Percentiles rank a stretch among this genome's conserved stretches.
Conservation (phyloP, 1,139 yeast genomes). For the Yamadazyma atmosphaerica region DNA sequence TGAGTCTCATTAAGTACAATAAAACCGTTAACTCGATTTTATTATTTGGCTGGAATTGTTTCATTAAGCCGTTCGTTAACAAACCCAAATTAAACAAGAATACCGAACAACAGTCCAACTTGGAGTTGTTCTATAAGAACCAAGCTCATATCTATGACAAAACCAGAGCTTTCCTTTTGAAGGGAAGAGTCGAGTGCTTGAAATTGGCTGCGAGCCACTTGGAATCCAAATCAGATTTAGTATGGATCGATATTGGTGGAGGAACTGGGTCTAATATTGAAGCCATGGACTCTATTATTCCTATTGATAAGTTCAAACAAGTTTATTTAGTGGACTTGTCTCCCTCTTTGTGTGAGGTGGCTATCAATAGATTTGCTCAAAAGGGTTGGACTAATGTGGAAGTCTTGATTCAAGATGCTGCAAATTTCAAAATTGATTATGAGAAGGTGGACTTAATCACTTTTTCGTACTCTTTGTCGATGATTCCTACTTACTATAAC, state of each 20-base stretch:
- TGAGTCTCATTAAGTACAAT: conserved; percentile 11
- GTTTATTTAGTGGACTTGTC: conserved; percentile 75
- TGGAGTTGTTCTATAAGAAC: conserved; percentile 70
- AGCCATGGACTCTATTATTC: conserved; percentile 60
- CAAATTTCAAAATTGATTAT: conserved; percentile 57
- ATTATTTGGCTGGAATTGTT: conserved; percentile 56
- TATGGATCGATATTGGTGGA: conserved; percentile 87
- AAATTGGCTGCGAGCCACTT: conserved; percentile 60
- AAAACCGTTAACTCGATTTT: conserved; percentile 30
- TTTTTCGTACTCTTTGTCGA: conserved; percentile 75
- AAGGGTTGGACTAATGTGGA: conserved; percentile 64
- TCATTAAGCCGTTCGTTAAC: conserved; percentile 63
- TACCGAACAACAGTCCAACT: conserved; percentile 54
- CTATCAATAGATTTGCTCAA: conserved; percentile 53
- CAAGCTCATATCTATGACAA: conserved; percentile 77
- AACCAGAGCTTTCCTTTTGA: conserved; percentile 62
- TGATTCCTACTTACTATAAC: conserved; percentile 82
- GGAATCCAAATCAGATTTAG: conserved; percentile 42
- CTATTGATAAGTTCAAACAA: conserved; percentile 57
- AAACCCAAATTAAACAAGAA: conserved; percentile 19
- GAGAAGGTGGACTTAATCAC: conserved; percentile 61
- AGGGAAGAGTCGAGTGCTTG: conserved; percentile 71
- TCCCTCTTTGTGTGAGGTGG: conserved; percentile 73
- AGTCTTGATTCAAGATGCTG: conserved; percentile 73
- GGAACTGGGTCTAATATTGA: conserved; percentile 86